Percentiles rank a stretch among this genome's conserved stretches.
These are phyloP conservation scores for Leucosporidium scottii DNA, from an alignment of 768 basidiomycete genomes.

Conservation along the genomic window DNA sequence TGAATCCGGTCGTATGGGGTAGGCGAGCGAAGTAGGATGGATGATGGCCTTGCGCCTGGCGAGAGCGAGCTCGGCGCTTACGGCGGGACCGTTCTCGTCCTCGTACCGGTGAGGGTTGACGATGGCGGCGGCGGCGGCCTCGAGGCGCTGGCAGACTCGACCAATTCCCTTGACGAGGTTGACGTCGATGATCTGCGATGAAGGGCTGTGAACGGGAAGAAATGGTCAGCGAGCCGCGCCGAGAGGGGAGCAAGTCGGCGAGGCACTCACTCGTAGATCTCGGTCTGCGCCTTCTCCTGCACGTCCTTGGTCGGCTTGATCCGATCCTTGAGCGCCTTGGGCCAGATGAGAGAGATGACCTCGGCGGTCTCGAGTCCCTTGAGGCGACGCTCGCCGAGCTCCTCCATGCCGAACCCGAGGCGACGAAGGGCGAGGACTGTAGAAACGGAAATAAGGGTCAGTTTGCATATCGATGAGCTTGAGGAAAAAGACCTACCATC, in stretches of 20 bases:
- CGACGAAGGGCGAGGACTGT: slow-evolving; percentile 53
- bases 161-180: slow-evolving; percentile 22
- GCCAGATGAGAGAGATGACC: slow-evolving; percentile 75
- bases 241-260: too few species aligned
- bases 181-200: slow-evolving; percentile 29
- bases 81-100: slow-evolving; percentile 12
- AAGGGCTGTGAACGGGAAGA: slow-evolving; percentile 12
- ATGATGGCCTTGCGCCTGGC: slow-evolving; percentile 21
- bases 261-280: slow-evolving; percentile 4
- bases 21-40: slow-evolving; percentile 21
- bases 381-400: slow-evolving; percentile 82
- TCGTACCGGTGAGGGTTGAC: slow-evolving; percentile 9
- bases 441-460: not conserved
- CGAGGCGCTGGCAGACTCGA: slow-evolving; percentile 30
- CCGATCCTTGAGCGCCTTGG: slow-evolving; percentile 62
- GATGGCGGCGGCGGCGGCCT: slow-evolving; percentile 11
- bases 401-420: slow-evolving; percentile 61
- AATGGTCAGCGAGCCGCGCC: too few species aligned
- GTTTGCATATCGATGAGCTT: not conserved
- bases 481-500: slow-evolving; percentile 43
- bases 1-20: slow-evolving; percentile 33
- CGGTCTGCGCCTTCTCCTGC: slow-evolving; percentile 19
- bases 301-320: slow-evolving; percentile 9
- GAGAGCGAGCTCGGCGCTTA: slow-evolving; percentile 2
- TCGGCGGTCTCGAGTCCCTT: slow-evolving; percentile 93